These are phyloP conservation scores for Neurospora tetraspora DNA, from an alignment of 495 filamentous ascomycete genomes.

Conservation along the genomic window DNA sequence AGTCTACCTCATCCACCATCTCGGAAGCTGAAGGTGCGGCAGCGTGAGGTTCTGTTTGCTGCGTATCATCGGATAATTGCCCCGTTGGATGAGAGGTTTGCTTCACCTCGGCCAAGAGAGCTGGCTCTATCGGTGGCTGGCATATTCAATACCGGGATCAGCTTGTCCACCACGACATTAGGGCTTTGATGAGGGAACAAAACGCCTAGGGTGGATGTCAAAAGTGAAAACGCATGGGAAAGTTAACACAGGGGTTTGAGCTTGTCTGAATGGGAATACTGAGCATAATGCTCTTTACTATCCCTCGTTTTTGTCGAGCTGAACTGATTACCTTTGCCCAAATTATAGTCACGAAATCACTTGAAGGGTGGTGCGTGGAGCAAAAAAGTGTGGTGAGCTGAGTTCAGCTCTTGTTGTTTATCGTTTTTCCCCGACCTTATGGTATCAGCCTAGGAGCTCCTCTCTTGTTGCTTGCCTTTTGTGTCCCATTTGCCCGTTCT, in stretches of 20 bases:
- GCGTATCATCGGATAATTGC: background rate
- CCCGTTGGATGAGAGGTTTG: background rate
- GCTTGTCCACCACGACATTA: background rate
- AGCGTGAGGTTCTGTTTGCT: background rate
- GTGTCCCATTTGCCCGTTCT: background rate
- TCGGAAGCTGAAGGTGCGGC: constrained; percentile 15
- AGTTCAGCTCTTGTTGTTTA: background rate
- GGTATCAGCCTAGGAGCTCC: background rate
- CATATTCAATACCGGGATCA: background rate
- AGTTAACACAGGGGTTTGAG: background rate
- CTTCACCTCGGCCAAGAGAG: background rate
- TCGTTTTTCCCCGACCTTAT: background rate
- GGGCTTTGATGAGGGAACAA: background rate
- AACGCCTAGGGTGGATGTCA: background rate
- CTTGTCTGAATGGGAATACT: background rate
- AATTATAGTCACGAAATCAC: too few species aligned
- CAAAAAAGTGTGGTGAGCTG: background rate
- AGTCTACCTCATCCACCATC: constrained; percentile 6
- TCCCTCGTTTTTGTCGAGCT: background rate
- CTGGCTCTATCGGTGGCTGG: background rate
- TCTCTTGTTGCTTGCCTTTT: background rate
- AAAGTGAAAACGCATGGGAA: background rate
- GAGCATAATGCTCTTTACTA: background rate
- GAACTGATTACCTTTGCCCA: too few species aligned
- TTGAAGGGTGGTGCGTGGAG: background rate